phyloP scores from a whole-genome alignment of 768 basidiomycete species.

The Chiua virens region DNA sequence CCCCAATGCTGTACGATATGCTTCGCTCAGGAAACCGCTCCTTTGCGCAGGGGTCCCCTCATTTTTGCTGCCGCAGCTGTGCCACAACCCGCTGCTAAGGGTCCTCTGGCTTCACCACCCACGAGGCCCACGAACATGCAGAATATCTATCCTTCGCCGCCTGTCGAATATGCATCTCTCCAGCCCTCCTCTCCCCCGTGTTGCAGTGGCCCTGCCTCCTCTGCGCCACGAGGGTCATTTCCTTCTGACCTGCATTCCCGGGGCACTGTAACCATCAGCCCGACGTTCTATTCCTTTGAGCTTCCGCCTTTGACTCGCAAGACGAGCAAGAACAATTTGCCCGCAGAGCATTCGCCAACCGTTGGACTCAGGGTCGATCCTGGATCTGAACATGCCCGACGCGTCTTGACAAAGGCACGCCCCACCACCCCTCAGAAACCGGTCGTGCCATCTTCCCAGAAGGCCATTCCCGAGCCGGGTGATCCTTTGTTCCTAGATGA shows the following conservation, averaged over 20 bases:
- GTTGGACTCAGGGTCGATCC: slow-evolving; percentile 7
- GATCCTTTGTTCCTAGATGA: slow-evolving; percentile 30
- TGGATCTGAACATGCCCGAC: slow-evolving; percentile 16
- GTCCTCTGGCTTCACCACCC: slow-evolving; percentile 13
- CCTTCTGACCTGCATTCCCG: slow-evolving; percentile 1
- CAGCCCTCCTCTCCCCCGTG: slow-evolving; percentile 2
- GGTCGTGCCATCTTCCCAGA: slow-evolving; percentile 8
- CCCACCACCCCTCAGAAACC: slow-evolving; percentile 33
- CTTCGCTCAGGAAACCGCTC: slow-evolving; percentile 17
- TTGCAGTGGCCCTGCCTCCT: slow-evolving; percentile 1
- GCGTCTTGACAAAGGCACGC: slow-evolving; percentile 33
- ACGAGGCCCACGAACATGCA: too few species aligned
- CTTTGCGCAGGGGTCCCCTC: slow-evolving; percentile 50
- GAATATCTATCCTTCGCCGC: too few species aligned
- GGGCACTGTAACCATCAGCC: slow-evolving; percentile 10
- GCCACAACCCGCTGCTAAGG: slow-evolving; percentile 17
- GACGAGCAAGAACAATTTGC: slow-evolving; percentile 16
- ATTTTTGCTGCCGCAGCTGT: slow-evolving; percentile 58
- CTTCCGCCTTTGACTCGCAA: slow-evolving; percentile 11
- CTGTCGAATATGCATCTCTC: slow-evolving; percentile 16
- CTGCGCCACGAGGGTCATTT: neutral
- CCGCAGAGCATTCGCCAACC: slow-evolving; percentile 12
- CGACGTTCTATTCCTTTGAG: slow-evolving; percentile 10
- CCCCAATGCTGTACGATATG: slow-evolving; percentile 22
- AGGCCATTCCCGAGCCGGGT: slow-evolving; percentile 9